These are phyloP conservation scores for Leucosporidium scottii DNA, from an alignment of 768 basidiomycete genomes.

Conservation along the genomic window DNA sequence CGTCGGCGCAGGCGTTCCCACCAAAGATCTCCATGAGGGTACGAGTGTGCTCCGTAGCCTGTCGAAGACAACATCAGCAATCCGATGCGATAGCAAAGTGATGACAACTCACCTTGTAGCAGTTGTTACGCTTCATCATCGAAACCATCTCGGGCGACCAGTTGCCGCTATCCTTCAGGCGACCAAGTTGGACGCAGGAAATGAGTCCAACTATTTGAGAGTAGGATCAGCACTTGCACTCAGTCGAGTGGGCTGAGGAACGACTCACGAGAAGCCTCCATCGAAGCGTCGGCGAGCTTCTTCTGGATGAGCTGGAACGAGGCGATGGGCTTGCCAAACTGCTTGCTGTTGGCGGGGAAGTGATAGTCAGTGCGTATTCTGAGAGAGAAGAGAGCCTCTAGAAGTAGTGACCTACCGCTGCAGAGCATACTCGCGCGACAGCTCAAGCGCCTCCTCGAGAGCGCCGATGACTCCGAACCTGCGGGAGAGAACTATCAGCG, in stretches of 20 bases:
- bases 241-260: slow-evolving; percentile 64
- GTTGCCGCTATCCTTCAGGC: slow-evolving; percentile 71
- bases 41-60: slow-evolving; percentile 65
- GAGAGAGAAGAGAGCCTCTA: neutral
- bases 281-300: slow-evolving; percentile 90
- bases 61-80: no score
- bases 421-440: slow-evolving; percentile 72
- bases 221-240: slow-evolving; percentile 51
- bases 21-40: slow-evolving; percentile 81
- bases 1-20: slow-evolving; percentile 87
- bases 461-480: slow-evolving; percentile 96
- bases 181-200: slow-evolving; percentile 50
- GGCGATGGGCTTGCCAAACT: slow-evolving; percentile 82
- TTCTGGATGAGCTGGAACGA: slow-evolving; percentile 97
- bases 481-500: neutral
- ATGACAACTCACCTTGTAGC: slow-evolving; percentile 57
- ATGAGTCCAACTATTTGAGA: slow-evolving; percentile 33
- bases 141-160: slow-evolving; percentile 89
- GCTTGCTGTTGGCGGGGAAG: slow-evolving; percentile 49
- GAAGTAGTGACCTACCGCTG: slow-evolving; percentile 50
- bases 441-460: slow-evolving; percentile 78
- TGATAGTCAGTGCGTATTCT: neutral
- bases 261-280: slow-evolving; percentile 54
- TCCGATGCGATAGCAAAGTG: no score
- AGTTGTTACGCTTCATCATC: slow-evolving; percentile 90